Evolutionary conservation across 2,329 filamentous ascomycete species (phyloP).

Genomic region (Ambrosiella beaveri): DNA sequence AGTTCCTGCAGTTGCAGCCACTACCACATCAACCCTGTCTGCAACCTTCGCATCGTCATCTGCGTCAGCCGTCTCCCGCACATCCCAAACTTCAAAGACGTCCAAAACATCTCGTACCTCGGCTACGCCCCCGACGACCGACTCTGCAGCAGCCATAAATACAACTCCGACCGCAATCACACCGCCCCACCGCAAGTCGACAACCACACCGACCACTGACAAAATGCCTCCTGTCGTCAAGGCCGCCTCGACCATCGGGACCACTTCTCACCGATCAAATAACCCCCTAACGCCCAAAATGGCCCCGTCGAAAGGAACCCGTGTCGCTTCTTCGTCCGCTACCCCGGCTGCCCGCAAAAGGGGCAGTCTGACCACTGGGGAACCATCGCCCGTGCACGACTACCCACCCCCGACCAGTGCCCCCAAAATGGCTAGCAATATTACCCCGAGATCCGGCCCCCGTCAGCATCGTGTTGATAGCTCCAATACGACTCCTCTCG

Average conservation of each 20-base stretch:
- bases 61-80: not conserved
- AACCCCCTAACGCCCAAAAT: slow-evolving; percentile 39
- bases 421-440: slow-evolving; percentile 33
- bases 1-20: not conserved
- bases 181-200: not conserved
- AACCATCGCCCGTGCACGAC: slow-evolving; percentile 26
- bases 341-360: slow-evolving; percentile 2
- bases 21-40: not conserved
- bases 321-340: not conserved
- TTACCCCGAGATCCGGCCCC: slow-evolving; percentile 63
- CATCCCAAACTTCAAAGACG: not conserved
- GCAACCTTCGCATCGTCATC: not conserved
- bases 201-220: not conserved
- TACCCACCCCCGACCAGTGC: slow-evolving; percentile 16
- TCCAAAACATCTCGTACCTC: slow-evolving; percentile 13
- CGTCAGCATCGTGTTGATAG: slow-evolving; percentile 58
- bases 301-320: slow-evolving; percentile 22
- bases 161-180: slow-evolving; percentile 47
- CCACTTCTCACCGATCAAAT: slow-evolving; percentile 14
- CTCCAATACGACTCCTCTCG: slow-evolving; percentile 45
- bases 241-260: slow-evolving; percentile 4
- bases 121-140: slow-evolving; percentile 10
- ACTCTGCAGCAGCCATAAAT: slow-evolving; percentile 19
- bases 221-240: slow-evolving; percentile 9
- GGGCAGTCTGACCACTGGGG: not conserved